These are phyloP conservation scores for Tolypocladium capitatum DNA, from an alignment of 2,329 filamentous ascomycete genomes.

Conservation along the genomic window DNA sequence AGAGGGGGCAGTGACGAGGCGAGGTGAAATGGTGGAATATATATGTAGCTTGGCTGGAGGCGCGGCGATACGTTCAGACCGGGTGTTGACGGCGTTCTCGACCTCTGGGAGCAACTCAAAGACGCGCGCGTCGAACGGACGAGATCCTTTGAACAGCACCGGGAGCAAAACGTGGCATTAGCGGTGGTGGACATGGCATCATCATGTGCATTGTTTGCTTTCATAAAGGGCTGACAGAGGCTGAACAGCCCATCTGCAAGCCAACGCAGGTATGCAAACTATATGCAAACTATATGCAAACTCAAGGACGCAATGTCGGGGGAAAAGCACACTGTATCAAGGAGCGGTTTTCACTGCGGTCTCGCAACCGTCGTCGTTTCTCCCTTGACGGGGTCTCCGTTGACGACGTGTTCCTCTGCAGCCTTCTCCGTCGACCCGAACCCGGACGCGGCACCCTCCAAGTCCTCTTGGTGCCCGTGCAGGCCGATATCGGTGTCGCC, in stretches of 20 bases:
- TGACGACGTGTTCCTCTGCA: background rate
- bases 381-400: background rate
- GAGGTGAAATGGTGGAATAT: too few species aligned
- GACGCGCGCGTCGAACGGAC: background rate
- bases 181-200: background rate
- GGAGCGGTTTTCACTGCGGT: background rate
- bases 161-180: background rate
- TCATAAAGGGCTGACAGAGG: background rate
- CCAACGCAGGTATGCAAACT: background rate
- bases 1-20: too few species aligned
- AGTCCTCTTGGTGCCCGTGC: constrained; percentile 11
- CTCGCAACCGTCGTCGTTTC: background rate
- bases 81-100: background rate
- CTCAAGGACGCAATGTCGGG: too few species aligned
- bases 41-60: background rate
- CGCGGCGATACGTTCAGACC: background rate
- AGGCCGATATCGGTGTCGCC: constrained; percentile 31
- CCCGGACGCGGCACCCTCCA: background rate
- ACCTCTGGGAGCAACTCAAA: background rate
- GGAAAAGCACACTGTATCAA: background rate
- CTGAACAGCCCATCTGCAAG: background rate
- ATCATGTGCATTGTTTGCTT: background rate
- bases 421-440: constrained; percentile 9
- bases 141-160: background rate
- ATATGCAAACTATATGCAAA: too few species aligned